These are phyloP conservation scores for Phialocephala sp. DNA, from an alignment of 2,329 filamentous ascomycete genomes.

Conservation along the genomic window DNA sequence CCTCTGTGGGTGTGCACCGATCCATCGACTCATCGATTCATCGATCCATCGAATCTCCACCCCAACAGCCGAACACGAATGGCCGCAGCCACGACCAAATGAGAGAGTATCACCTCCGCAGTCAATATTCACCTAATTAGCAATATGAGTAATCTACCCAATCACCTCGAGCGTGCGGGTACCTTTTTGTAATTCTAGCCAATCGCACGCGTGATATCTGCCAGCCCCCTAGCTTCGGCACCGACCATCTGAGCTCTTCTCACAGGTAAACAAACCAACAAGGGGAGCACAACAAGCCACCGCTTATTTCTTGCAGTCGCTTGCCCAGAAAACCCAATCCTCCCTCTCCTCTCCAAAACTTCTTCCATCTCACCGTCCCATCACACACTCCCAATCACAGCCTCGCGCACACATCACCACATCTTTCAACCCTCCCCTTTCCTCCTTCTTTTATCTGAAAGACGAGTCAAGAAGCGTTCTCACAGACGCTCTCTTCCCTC, in stretches of 20 bases:
- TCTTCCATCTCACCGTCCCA: background rate
- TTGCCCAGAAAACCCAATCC: conserved; percentile 5
- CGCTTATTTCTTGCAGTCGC: conserved; percentile 13
- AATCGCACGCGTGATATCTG: background rate
- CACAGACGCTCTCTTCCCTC: conserved; percentile 45
- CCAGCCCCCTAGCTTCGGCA: conserved; percentile 5
- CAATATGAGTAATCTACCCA: background rate
- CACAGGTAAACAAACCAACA: conserved; percentile 1
- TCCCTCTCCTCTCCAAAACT: background rate
- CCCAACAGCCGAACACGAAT: conserved; percentile 3
- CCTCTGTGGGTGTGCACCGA: background rate
- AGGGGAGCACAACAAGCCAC: conserved; percentile 7
- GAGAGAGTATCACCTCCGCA: background rate
- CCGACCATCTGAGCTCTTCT: background rate
- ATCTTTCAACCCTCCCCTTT: conserved; percentile 1
- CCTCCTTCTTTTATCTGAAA: conserved; percentile 20
- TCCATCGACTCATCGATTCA: background rate
- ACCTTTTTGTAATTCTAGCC: background rate
- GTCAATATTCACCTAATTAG: background rate
- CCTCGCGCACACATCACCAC: background rate
- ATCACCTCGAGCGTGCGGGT: background rate
- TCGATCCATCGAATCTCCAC: conserved; percentile 5
- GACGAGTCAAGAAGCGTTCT: conserved; percentile 36
- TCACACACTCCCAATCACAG: conserved; percentile 1
- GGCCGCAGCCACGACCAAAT: background rate